Percentiles rank a stretch among this genome's conserved stretches.
Conservation (phyloP, 805 yeast species). For the Kodamaea nitidulidarum region DNA sequence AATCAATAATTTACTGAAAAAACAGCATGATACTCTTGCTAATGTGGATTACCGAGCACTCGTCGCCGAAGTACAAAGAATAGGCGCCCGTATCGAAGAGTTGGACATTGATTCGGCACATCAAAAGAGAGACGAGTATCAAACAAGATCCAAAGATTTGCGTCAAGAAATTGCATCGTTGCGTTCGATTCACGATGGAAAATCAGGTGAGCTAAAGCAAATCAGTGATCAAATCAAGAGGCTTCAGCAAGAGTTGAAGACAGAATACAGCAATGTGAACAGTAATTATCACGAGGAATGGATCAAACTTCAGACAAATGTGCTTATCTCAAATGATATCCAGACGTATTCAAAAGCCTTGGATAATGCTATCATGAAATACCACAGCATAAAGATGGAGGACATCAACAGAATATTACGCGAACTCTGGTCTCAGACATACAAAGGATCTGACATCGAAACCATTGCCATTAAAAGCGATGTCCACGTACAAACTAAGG, state of each 20-base stretch:
- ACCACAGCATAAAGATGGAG: constrained; percentile 85
- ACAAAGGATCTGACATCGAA: constrained; percentile 93
- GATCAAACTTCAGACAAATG: constrained; percentile 70
- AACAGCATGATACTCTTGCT: constrained; percentile 56
- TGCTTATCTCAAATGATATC: constrained; percentile 75
- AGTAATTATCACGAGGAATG: constrained; percentile 61
- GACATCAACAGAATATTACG: constrained; percentile 85
- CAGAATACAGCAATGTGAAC: constrained; percentile 71
- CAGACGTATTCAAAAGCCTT: constrained; percentile 78
- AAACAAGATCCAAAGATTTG: constrained; percentile 50
- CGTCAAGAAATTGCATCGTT: constrained; percentile 48
- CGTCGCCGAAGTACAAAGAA: constrained; percentile 31
- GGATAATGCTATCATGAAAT: constrained; percentile 90
- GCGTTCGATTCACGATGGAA: constrained; percentile 66
- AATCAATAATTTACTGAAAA: constrained; percentile 32
- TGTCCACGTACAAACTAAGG: constrained; percentile 47
- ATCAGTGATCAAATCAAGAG: constrained; percentile 64
- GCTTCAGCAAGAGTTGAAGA: constrained; percentile 53
- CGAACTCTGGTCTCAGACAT: constrained; percentile 91
- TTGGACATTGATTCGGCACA: constrained; percentile 59
- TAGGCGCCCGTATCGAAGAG: constrained; percentile 37
- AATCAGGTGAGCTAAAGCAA: constrained; percentile 82
- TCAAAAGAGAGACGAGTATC: constrained; percentile 55
- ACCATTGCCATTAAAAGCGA: constrained; percentile 84
- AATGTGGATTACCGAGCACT: constrained; percentile 57